Base-by-base conservation (phyloP, 441 rosid genomes). In the Corymbia calophylla region DNA sequence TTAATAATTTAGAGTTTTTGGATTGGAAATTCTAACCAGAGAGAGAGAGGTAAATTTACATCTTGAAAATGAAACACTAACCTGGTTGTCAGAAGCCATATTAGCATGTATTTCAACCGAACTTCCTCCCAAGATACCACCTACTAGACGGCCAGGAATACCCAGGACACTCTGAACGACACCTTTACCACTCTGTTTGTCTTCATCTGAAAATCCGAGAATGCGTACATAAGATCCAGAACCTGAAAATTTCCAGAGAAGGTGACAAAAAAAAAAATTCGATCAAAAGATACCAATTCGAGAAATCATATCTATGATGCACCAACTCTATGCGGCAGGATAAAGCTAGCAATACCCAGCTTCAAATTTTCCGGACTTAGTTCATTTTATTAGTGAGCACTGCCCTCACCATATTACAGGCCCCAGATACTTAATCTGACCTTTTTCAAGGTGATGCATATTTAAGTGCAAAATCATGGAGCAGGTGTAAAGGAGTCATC, bases 131-230 rank as follows among this genome's bases (percentile, higher is more conserved):
- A 96, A 91, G 85, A 97, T 94, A 89, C 99, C 99, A 87, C 99
- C 99, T 48, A 98, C 99, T 53, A 98, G 91, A 89, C 99, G 99
- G 84, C 99, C 99, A 13, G 98, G 99, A 23, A 98, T 92, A 82
- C 99, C 98, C 88, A 97, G 87, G 87, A 95, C 95, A 82, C 98
- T 99, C 55, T 96, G 94, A 87, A 97, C 99, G 91, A 97, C 98
- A 89, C 99, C 98, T 94, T 93, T 97, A 84, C 99, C 96, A 5
- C 98, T 95, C 90, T 95, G 96, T 92, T 97, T 98, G 91, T 98
- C 99, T 91, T 98, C 99, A 86, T 96, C 97, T 23, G 99, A 94
- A 92, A 98, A 98, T 86, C 99, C 99, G 64, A 96, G 96, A 97
- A 98, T 96, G 86, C 99, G 96, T 70, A 96, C 99, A 97, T 98